phyloP scores from a whole-genome alignment of 169 alveolate species.

The Plasmodium sp. region DNA sequence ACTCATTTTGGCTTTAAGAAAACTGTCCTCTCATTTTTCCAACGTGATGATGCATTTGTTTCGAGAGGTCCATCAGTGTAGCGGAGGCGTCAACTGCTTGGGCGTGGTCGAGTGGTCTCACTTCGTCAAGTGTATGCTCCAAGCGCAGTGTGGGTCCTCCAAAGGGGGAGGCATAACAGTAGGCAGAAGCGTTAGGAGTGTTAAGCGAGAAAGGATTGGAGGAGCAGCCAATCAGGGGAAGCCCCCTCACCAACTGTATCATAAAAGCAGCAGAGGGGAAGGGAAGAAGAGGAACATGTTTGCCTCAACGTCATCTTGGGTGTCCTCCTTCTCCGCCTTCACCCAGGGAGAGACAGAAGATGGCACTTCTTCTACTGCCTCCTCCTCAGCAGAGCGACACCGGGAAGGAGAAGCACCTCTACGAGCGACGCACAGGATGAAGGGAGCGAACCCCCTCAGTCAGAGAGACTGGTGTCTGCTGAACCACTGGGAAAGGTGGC shows the following conservation, averaged over 20 bases:
- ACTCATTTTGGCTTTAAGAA: conserved; percentile 20
- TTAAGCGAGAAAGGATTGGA: neutral
- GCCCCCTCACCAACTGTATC: neutral
- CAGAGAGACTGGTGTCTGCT: conserved; percentile 63
- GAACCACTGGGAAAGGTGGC: conserved; percentile 55
- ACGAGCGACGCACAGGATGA: neutral
- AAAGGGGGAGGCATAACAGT: neutral
- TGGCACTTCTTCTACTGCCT: neutral
- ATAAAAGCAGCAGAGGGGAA: neutral
- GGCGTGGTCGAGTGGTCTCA: conserved; percentile 57
- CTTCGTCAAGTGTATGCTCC: conserved; percentile 28
- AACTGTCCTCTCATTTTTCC: conserved; percentile 36
- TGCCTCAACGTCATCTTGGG: neutral
- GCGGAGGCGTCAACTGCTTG: neutral
- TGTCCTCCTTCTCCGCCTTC: neutral
- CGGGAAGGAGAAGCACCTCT: neutral
- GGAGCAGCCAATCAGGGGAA: neutral
- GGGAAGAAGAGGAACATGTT: neutral
- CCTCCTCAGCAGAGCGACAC: neutral
- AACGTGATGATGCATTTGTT: conserved; percentile 1
- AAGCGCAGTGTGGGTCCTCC: conserved; percentile 14
- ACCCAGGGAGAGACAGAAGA: neutral
- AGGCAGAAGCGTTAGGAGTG: neutral
- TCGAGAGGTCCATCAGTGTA: conserved; percentile 11
- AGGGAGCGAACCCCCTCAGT: neutral